Percentiles rank a stretch among this genome's conserved stretches.
Evolutionary conservation across 148 eudicot genomes (phyloP).

Genomic region (Heliosperma pusillum): DNA sequence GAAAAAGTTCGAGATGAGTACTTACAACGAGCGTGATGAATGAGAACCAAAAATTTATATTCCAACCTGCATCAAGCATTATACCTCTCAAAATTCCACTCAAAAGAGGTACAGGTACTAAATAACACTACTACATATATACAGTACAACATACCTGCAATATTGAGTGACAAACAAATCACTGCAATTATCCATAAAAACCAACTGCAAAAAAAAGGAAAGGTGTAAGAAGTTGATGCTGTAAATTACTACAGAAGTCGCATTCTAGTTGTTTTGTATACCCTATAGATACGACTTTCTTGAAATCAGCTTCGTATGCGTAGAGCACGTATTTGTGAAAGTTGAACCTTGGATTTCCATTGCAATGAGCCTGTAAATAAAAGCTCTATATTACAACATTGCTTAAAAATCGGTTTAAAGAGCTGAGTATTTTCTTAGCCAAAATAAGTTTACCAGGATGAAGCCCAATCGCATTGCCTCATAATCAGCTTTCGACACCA

Average conservation of each 20-base stretch:
- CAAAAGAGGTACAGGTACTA: constrained; percentile 17
- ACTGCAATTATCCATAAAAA: background rate
- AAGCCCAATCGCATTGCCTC: constrained; percentile 26
- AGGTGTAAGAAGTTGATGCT: background rate
- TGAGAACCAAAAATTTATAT: constrained; percentile 26
- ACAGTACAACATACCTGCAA: constrained; percentile 1
- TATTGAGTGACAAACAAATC: constrained; percentile 7
- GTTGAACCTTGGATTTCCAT: constrained; percentile 21
- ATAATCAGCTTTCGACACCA: constrained; percentile 28
- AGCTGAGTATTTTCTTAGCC: no score
- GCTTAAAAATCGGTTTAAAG: background rate
- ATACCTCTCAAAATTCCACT: constrained; percentile 1
- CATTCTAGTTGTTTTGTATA: background rate
- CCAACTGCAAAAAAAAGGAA: constrained; percentile 25
- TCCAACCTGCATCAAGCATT: constrained; percentile 22
- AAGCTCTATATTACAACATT: background rate
- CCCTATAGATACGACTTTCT: constrained; percentile 26
- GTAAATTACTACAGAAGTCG: no score
- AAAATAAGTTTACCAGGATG: constrained; percentile 18
- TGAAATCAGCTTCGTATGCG: constrained; percentile 32
- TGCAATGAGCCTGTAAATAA: constrained; percentile 27
- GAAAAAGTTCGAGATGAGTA: background rate
- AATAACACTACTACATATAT: constrained; percentile 11
- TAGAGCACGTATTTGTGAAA: constrained; percentile 27
- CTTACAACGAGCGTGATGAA: constrained; percentile 25